Evolutionary conservation across 1,139 yeast genomes (phyloP).

Genomic region (Debaryomycetaceae sp.): DNA sequence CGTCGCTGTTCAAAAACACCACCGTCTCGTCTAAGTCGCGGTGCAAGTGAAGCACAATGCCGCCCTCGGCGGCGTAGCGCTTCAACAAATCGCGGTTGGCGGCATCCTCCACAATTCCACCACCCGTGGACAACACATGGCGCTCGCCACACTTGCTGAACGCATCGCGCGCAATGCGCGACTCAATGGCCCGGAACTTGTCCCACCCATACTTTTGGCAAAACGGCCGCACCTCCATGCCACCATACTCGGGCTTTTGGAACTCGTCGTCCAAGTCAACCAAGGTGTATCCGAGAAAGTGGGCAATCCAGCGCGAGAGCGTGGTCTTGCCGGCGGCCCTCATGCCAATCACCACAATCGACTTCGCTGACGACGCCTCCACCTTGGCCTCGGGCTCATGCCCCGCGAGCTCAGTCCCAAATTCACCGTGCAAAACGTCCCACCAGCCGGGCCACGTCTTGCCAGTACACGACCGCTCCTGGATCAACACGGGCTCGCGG

Average conservation of each 20-base stretch:
- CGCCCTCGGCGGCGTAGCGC: constrained; percentile 51
- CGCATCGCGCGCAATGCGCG: constrained; percentile 50
- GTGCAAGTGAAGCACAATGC: constrained; percentile 84
- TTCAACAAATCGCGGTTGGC: constrained; percentile 63
- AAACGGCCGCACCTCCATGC: constrained; percentile 58
- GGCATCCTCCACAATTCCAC: constrained; percentile 85
- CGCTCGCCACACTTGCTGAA: constrained; percentile 48
- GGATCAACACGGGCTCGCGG: constrained; percentile 59
- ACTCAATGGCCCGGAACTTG: constrained; percentile 69
- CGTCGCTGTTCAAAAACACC: constrained; percentile 66
- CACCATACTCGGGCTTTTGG: constrained; percentile 45
- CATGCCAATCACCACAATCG: constrained; percentile 91
- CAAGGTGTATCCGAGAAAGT: constrained; percentile 63
- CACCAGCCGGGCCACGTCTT: constrained; percentile 99
- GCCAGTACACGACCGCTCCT: constrained; percentile 89
- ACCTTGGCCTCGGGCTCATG: constrained; percentile 38
- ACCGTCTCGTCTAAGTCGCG: constrained; percentile 83
- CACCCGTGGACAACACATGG: constrained; percentile 87
- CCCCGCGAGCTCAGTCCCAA: constrained; percentile 68
- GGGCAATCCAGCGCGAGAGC: constrained; percentile 76
- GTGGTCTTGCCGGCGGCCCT: constrained; percentile 97
- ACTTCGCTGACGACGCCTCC: constrained; percentile 38
- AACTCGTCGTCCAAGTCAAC: constrained; percentile 75
- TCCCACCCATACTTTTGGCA: constrained; percentile 82
- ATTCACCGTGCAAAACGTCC: constrained; percentile 76